Evolutionary conservation across 495 filamentous ascomycete genomes (phyloP).

Genomic region (Aspergillus olivimuriae): DNA sequence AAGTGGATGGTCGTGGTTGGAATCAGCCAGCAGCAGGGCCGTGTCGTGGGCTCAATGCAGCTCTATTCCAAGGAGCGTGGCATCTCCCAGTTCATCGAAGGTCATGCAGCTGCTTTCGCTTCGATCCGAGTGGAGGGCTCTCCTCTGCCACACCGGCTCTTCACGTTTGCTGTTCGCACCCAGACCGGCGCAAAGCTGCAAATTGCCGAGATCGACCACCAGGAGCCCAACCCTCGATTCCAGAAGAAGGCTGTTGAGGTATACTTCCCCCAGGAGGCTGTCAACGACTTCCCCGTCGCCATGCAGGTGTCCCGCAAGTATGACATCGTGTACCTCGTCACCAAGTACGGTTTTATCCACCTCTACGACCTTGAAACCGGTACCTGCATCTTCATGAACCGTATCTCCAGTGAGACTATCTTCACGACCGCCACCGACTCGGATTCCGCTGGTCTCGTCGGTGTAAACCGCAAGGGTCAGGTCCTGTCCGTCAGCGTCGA

Average conservation of each 20-base stretch:
- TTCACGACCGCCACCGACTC: constrained; percentile 85
- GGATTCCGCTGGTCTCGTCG: constrained; percentile 82
- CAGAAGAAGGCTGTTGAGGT: constrained; percentile 94
- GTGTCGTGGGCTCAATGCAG: constrained; percentile 93
- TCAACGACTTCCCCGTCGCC: constrained; percentile 95
- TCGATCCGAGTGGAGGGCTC: constrained; percentile 83
- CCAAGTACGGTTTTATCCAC: constrained; percentile 99
- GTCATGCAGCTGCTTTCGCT: constrained; percentile 93
- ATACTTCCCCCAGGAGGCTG: constrained; percentile 92
- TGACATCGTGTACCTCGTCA: constrained; percentile 92
- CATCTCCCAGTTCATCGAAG: constrained; percentile 96
- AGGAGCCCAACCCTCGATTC: constrained; percentile 78
- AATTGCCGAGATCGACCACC: constrained; percentile 95
- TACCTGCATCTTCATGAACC: constrained; percentile 99
- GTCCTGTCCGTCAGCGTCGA: constrained; percentile 90
- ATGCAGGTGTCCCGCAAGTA: constrained; percentile 97
- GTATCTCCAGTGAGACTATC: constrained; percentile 98
- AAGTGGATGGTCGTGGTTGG: constrained; percentile 99
- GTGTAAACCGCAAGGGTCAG: constrained; percentile 95
- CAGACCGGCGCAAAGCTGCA: constrained; percentile 89
- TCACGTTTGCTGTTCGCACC: constrained; percentile 91
- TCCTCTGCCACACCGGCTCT: constrained; percentile 84
- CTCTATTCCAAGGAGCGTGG: constrained; percentile 92
- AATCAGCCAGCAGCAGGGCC: constrained; percentile 86
- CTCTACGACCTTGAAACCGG: constrained; percentile 95